These are phyloP conservation scores for Didymella glomerata DNA, from an alignment of 2,329 filamentous ascomycete genomes.

Conservation along the genomic window DNA sequence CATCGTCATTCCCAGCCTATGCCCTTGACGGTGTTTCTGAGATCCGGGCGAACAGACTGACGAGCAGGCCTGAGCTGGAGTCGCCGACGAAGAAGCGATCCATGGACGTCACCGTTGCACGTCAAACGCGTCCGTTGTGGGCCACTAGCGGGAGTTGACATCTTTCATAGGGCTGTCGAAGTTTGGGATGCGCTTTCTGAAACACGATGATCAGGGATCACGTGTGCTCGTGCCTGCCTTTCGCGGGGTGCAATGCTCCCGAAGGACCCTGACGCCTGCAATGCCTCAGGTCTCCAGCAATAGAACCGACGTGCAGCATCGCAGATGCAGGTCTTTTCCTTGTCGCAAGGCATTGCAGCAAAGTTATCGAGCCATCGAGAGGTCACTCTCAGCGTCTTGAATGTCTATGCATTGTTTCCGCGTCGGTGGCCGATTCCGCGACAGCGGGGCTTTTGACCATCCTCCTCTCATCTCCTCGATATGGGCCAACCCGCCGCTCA, in stretches of 20 bases:
- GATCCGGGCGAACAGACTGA: slow-evolving; percentile 16
- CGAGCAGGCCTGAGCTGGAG: slow-evolving; percentile 16
- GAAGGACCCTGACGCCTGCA: slow-evolving; percentile 15
- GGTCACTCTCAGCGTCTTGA: background rate
- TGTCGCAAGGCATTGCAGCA: background rate
- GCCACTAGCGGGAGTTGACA: slow-evolving; percentile 20
- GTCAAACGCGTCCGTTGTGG: slow-evolving; percentile 31
- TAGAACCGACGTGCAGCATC: background rate
- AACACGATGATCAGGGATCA: slow-evolving; percentile 13
- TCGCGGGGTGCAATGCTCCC: slow-evolving; percentile 5
- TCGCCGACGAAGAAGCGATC: slow-evolving; percentile 20
- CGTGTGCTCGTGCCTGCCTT: slow-evolving; percentile 2
- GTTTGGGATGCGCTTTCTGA: slow-evolving; percentile 13
- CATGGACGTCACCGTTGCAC: slow-evolving; percentile 31
- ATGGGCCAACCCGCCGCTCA: slow-evolving; percentile 30
- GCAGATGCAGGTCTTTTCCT: background rate
- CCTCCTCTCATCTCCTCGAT: slow-evolving; percentile 41
- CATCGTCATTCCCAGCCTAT: slow-evolving; percentile 25
- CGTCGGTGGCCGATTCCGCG: slow-evolving; percentile 5
- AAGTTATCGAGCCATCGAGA: background rate
- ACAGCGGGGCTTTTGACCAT: slow-evolving; percentile 13
- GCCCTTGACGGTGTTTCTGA: slow-evolving; percentile 4
- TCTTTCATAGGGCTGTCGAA: slow-evolving; percentile 21
- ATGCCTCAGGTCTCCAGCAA: slow-evolving; percentile 16
- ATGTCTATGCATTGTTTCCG: slow-evolving; percentile 1